Percentiles rank a stretch among this genome's conserved stretches.
These are phyloP conservation scores for Acacia acuminata DNA, from an alignment of 306 rosid genomes.

Conservation along the genomic window DNA sequence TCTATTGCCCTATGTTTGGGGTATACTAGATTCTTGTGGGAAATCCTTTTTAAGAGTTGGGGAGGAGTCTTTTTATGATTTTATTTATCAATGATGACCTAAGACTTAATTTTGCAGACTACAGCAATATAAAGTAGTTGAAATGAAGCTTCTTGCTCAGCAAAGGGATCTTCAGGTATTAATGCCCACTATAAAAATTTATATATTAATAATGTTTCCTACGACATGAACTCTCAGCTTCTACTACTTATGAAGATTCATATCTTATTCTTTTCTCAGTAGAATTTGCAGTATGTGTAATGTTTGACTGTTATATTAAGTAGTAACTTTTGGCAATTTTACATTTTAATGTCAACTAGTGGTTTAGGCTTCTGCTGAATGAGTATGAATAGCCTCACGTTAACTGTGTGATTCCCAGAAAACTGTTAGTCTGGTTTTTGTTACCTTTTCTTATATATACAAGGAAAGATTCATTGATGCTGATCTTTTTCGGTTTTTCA, in stretches of 20 bases:
- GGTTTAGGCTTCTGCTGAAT: neutral
- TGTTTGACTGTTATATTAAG: neutral
- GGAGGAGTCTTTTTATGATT: neutral
- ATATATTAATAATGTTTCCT: neutral
- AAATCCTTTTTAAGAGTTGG: neutral
- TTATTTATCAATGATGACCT: conserved; percentile 1
- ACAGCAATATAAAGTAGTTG: conserved; percentile 96
- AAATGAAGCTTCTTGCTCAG: conserved; percentile 98
- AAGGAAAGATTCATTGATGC: conserved; percentile 5
- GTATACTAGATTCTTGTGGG: neutral
- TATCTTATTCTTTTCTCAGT: conserved; percentile 6
- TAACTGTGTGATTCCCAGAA: conserved; percentile 1
- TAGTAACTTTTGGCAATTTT: neutral
- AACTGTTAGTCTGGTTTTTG: neutral
- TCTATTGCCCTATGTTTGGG: neutral
- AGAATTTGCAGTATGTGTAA: conserved; percentile 5
- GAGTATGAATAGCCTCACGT: neutral
- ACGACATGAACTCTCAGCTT: neutral
- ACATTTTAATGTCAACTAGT: conserved; percentile 11
- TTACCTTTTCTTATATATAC: neutral
- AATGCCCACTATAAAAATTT: neutral
- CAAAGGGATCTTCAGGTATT: conserved; percentile 94
- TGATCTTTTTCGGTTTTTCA: conserved; percentile 47
- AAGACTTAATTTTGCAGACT: conserved; percentile 56
- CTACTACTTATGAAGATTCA: neutral